Evolutionary conservation across 345 rosid genomes (phyloP).

Genomic region (Salix caprea): DNA sequence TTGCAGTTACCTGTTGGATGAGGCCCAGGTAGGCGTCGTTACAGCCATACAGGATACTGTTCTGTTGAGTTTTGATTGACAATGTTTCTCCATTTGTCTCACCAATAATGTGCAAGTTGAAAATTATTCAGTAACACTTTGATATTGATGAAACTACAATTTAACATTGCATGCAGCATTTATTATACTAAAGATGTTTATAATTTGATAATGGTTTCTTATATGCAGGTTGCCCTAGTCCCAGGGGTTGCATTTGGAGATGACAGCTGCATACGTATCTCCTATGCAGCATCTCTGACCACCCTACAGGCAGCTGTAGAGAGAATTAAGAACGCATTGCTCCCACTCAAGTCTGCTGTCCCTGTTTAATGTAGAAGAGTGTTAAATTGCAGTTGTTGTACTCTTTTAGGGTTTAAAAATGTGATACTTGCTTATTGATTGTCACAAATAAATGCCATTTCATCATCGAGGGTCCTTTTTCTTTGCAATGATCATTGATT

Average conservation of each 20-base stretch:
- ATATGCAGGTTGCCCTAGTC: conserved; percentile 76
- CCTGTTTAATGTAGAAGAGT: conserved; percentile 29
- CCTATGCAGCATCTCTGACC: conserved; percentile 80
- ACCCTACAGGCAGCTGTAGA: conserved; percentile 70
- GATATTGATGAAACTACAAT: background rate
- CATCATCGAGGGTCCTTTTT: background rate
- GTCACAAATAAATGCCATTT: conserved; percentile 3
- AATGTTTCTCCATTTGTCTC: background rate
- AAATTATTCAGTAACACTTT: background rate
- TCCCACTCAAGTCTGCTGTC: conserved; percentile 46
- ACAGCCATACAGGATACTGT: background rate
- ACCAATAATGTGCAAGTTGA: background rate
- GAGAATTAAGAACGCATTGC: conserved; percentile 75
- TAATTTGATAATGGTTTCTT: background rate
- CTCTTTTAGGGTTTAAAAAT: background rate
- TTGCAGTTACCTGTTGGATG: conserved; percentile 62
- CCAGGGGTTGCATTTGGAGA: conserved; percentile 99
- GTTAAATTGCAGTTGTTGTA: background rate
- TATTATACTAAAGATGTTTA: background rate
- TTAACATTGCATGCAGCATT: background rate
- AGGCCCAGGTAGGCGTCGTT: conserved; percentile 44
- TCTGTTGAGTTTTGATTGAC: background rate
- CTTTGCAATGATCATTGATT: background rate
- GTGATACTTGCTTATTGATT: background rate
- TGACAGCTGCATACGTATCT: conserved; percentile 76